Base-by-base conservation (phyloP, 257 asterid genomes). In the Solanum chmielewskii region DNA sequence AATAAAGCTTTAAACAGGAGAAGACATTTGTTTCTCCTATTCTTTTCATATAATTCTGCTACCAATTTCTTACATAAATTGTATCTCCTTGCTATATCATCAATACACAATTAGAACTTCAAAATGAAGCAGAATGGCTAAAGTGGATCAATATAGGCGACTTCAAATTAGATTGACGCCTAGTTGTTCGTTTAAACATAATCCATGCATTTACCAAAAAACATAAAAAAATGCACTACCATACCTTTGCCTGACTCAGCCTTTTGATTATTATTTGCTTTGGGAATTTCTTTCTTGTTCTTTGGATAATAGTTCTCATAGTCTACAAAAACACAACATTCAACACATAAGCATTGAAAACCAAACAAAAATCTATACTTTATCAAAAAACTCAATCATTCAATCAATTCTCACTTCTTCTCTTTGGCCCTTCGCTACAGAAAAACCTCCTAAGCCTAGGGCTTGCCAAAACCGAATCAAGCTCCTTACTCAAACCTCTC, bases 231-330 rank as follows among this genome's bases (percentile, higher is more conserved):
- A 8, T 29, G 68, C 23, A 60, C 33, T 62, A 18, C 4, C 85
- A 52, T 91, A 96, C 98, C 98, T 94, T 93, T 90, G 80, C 83
- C 87, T 10, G 88, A 84, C 76, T 84, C 92, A 9, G 94, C 83
- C 87, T 92, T 94, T 87, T 92, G 89, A 66, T 90, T 90, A 73
- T 90, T 90, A 76, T 90, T 91, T 83, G 66, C 89, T 87, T 94
- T 93, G 27, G 97, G 94, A 82, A 84, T 88, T 86, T 91, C 95
- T 14, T 91, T 90, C 94, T 89, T 93, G 42, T 88, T 76, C 92
- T 90, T 94, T 15, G 97, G 98, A 86, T 88, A 88, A 87, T 91
- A 94, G 33, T 92, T 94, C 85, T 92, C 95, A 82, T 94, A 94
- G 47, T 93, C 98, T 95, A 85, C 89, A 90, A 87, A 76, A 77